phyloP scores from a whole-genome alignment of 331 rosid species.

The Dryas integrifolia region DNA sequence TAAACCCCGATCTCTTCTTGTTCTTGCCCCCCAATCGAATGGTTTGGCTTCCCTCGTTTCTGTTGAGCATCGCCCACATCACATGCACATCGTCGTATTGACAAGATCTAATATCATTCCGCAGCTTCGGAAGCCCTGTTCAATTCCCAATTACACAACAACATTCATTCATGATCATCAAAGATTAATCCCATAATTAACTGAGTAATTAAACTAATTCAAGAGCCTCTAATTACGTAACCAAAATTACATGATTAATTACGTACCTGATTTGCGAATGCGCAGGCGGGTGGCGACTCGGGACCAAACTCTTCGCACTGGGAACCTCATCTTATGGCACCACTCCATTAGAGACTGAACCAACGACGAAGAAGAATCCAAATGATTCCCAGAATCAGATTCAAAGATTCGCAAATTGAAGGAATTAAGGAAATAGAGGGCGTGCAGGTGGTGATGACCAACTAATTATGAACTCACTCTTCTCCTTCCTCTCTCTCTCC shows the following conservation, averaged over 20 bases:
- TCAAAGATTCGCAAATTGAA: not conserved
- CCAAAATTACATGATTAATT: not conserved
- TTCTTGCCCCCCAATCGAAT: conserved; percentile 16
- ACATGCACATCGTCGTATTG: conserved; percentile 79
- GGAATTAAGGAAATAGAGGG: no score
- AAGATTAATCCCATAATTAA: no score
- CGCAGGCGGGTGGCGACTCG: conserved; percentile 44
- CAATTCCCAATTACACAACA: no score
- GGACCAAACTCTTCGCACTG: conserved; percentile 39
- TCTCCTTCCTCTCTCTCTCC: not conserved
- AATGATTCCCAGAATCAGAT: not conserved
- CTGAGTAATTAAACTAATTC: no score
- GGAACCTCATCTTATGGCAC: conserved; percentile 41
- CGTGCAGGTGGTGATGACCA: not conserved
- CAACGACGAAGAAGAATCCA: not conserved
- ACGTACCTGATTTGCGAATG: conserved; percentile 50
- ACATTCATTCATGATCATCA: no score
- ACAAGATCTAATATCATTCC: conserved; percentile 61
- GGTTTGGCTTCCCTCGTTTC: conserved; percentile 37
- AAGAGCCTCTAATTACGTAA: no score
- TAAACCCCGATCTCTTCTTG: conserved; percentile 30
- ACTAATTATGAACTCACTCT: not conserved
- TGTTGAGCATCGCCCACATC: conserved; percentile 85
- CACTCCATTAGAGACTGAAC: not conserved
- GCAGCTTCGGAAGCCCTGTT: conserved; percentile 57